A percentile compares a stretch with the other conserved stretches of the same genome.
Conservation (phyloP, 192 early-diverging fungal genomes). For the Coemansia sp. region DNA sequence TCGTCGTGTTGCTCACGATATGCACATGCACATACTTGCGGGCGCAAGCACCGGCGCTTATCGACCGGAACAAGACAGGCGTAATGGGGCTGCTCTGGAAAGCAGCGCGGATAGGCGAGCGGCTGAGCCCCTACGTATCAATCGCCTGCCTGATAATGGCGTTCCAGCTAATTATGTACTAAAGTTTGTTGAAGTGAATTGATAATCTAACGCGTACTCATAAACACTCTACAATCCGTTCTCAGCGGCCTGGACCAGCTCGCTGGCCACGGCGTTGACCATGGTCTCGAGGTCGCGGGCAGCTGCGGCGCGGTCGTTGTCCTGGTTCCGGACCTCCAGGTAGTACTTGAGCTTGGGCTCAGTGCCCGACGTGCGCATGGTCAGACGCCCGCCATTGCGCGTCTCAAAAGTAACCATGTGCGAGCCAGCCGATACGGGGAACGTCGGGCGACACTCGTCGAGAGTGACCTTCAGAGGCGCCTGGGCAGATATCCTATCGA, state of each 20-base stretch:
- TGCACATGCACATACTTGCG: constrained; percentile 97
- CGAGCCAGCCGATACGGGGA: constrained; percentile 73
- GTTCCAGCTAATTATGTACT: constrained; percentile 61
- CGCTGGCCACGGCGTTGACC: constrained; percentile 51
- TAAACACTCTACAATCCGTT: constrained; percentile 22
- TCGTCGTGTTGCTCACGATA: constrained; percentile 89
- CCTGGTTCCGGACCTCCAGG: constrained; percentile 58
- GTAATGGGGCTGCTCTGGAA: constrained; percentile 94
- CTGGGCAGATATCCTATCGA: constrained; percentile 26
- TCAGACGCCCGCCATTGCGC: constrained; percentile 66
- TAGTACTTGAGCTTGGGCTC: constrained; percentile 95
- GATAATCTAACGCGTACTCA: neutral
- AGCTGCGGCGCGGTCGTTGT: constrained; percentile 48
- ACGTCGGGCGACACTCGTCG: constrained; percentile 57
- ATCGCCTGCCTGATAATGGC: constrained; percentile 89
- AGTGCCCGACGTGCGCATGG: constrained; percentile 75
- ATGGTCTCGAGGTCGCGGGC: constrained; percentile 56
- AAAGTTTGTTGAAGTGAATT: neutral
- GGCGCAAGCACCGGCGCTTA: constrained; percentile 80
- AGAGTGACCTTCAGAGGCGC: neutral
- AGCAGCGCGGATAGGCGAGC: constrained; percentile 89
- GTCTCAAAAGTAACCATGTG: constrained; percentile 93
- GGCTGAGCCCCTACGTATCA: constrained; percentile 93
- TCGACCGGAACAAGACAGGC: constrained; percentile 89
- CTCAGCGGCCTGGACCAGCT: constrained; percentile 37